A percentile compares a stretch with the other conserved stretches of the same genome.
Evolutionary conservation across 257 asterid species (phyloP).

Genomic region (Gardenia jasminoides): DNA sequence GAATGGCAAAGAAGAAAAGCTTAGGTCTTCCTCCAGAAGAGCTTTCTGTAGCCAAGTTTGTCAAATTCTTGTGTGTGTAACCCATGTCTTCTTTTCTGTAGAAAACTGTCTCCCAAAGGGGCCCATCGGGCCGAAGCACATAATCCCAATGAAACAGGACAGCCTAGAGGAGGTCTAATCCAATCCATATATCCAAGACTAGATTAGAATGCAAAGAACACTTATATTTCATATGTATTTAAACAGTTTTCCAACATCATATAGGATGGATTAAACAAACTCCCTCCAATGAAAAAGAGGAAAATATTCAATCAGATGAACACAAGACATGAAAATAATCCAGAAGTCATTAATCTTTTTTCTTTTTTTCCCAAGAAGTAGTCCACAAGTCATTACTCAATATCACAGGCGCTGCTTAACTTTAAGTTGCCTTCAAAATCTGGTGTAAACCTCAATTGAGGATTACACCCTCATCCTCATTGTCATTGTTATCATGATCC

Average conservation of each 20-base stretch:
- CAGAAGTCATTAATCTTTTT: no score
- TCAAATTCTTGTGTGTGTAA: no score
- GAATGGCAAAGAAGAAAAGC: not conserved
- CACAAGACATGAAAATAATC: not conserved
- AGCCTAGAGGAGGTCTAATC: not conserved
- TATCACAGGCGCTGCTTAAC: not conserved
- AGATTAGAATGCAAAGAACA: not conserved
- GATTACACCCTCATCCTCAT: constrained; percentile 28
- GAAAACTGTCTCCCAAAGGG: no score
- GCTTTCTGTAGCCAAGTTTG: no score
- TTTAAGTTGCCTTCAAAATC: constrained; percentile 9
- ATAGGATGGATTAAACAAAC: not conserved
- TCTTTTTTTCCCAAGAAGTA: no score
- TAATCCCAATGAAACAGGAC: not conserved
- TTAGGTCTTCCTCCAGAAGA: no score
- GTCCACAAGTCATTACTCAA: not conserved
- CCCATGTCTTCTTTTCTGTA: no score
- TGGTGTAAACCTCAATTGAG: constrained; percentile 21
- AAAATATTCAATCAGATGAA: no score
- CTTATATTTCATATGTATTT: no score
- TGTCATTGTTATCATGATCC: constrained; percentile 29
- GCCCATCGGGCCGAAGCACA: no score
- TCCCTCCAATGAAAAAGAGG: not conserved
- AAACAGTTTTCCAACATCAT: not conserved
- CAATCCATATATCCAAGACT: not conserved